phyloP scores from a whole-genome alignment of 495 filamentous ascomycete species.

The Podospora pseudopauciseta region DNA sequence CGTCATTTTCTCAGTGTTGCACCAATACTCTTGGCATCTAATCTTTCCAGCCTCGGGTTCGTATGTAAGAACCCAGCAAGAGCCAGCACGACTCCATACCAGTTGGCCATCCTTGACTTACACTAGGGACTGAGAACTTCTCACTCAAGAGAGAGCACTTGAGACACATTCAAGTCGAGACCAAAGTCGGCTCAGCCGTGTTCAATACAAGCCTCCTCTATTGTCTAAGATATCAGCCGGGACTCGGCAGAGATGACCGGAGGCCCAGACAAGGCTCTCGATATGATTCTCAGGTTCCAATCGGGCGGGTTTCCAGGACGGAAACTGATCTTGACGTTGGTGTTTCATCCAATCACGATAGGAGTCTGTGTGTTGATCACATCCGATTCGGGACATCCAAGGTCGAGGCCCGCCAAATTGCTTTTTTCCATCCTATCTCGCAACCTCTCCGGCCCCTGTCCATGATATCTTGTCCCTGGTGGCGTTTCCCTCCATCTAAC shows the following conservation, averaged over 20 bases:
- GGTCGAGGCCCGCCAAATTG: not conserved
- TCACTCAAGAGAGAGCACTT: not conserved
- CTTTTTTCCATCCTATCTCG: not conserved
- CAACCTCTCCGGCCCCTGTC: not conserved
- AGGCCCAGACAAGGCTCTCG: not conserved
- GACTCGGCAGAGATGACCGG: not conserved
- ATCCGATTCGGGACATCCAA: not conserved
- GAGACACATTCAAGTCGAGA: not conserved
- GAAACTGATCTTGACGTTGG: not conserved
- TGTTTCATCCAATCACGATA: not conserved
- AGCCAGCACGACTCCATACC: not conserved
- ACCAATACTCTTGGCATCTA: not conserved
- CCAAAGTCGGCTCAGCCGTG: not conserved
- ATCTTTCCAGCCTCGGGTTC: not conserved
- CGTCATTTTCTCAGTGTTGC: not conserved
- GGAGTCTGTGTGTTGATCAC: not conserved
- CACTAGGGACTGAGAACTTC: not conserved
- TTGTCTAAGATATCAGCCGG: not conserved
- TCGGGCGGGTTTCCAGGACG: not conserved
- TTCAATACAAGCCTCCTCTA: not conserved
- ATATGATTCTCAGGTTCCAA: not conserved
- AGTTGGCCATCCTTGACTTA: not conserved
- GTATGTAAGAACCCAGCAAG: not conserved
- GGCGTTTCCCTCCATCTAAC: not conserved
- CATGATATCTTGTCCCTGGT: not conserved